Evolutionary conservation across 2,329 filamentous ascomycete genomes (phyloP).

Genomic region (Podosphaera fusca): DNA sequence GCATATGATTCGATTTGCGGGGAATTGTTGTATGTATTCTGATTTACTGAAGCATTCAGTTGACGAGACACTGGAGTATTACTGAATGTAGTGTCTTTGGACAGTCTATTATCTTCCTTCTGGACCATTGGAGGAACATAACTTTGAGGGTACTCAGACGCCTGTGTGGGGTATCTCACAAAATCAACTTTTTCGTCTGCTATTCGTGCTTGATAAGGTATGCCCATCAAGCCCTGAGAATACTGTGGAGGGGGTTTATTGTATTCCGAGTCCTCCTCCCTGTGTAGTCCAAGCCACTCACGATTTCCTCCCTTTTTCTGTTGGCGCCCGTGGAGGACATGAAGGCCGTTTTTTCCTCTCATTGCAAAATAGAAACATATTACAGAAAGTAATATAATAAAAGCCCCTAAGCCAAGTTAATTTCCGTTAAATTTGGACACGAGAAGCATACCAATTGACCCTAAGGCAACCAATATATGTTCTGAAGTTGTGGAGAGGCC

Average conservation of each 20-base stretch:
- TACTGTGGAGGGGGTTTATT: slow-evolving; percentile 9
- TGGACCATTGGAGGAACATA: too few relatives aligned
- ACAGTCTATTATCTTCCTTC: too few relatives aligned
- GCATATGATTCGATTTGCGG: too few relatives aligned
- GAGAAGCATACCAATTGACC: slow-evolving; percentile 56
- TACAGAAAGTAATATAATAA: slow-evolving; percentile 11
- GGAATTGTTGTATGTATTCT: too few relatives aligned
- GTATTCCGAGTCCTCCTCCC: slow-evolving; percentile 3
- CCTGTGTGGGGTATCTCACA: too few relatives aligned
- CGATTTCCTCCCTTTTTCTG: slow-evolving; percentile 9
- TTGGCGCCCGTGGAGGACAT: slow-evolving; percentile 4
- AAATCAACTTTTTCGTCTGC: slow-evolving; percentile 5
- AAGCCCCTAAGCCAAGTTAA: slow-evolving; percentile 9
- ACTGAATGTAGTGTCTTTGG: too few relatives aligned
- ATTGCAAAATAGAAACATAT: slow-evolving; percentile 11
- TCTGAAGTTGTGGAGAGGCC: slow-evolving; percentile 9
- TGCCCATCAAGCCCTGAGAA: background rate
- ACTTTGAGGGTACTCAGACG: too few relatives aligned
- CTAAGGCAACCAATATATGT: slow-evolving; percentile 23
- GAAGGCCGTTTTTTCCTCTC: slow-evolving; percentile 8
- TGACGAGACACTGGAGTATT: too few relatives aligned
- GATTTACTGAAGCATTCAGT: too few relatives aligned
- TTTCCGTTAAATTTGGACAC: slow-evolving; percentile 71
- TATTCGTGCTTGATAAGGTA: background rate
- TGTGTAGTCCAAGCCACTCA: slow-evolving; percentile 12